Conservation (phyloP, 768 basidiomycete species). For the Lentinula boryana region DNA sequence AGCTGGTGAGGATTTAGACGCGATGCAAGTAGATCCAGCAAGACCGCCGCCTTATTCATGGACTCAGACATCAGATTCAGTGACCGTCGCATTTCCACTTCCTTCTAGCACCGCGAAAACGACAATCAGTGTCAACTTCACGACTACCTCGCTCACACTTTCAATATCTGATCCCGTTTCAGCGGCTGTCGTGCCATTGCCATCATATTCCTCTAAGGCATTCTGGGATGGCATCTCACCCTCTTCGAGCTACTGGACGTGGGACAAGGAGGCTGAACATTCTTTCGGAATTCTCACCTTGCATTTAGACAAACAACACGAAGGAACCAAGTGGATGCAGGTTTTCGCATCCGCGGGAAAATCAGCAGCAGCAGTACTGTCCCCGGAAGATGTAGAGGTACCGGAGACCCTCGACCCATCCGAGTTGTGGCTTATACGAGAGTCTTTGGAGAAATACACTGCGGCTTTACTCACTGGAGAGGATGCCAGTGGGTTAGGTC, state of each 20-base stretch:
- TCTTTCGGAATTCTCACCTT: slow-evolving; percentile 69
- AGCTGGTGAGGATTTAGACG: slow-evolving; percentile 49
- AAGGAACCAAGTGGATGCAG: slow-evolving; percentile 81
- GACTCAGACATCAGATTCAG: slow-evolving; percentile 80
- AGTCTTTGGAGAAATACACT: slow-evolving; percentile 85
- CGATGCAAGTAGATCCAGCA: slow-evolving; percentile 22
- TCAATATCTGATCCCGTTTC: slow-evolving; percentile 41
- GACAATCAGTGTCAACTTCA: slow-evolving; percentile 63
- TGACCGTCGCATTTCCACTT: slow-evolving; percentile 83
- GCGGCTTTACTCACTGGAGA: slow-evolving; percentile 49
- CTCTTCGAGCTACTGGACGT: slow-evolving; percentile 88
- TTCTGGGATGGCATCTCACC: slow-evolving; percentile 80
- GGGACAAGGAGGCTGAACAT: slow-evolving; percentile 71
- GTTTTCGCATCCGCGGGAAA: slow-evolving; percentile 61
- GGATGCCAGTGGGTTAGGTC: slow-evolving; percentile 56
- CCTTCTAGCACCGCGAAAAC: slow-evolving; percentile 60
- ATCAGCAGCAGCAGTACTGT: slow-evolving; percentile 17
- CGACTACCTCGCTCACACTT: slow-evolving; percentile 57
- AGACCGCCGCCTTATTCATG: slow-evolving; percentile 86
- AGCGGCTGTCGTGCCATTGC: slow-evolving; percentile 31
- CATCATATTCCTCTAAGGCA: slow-evolving; percentile 52
- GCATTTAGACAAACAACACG: slow-evolving; percentile 82
- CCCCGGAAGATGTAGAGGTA: slow-evolving; percentile 56
- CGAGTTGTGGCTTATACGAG: slow-evolving; percentile 72
- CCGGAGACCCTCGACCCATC: slow-evolving; percentile 86